Conservation (phyloP, 495 filamentous ascomycete species). For the Aspergillus incahuasiensis region DNA sequence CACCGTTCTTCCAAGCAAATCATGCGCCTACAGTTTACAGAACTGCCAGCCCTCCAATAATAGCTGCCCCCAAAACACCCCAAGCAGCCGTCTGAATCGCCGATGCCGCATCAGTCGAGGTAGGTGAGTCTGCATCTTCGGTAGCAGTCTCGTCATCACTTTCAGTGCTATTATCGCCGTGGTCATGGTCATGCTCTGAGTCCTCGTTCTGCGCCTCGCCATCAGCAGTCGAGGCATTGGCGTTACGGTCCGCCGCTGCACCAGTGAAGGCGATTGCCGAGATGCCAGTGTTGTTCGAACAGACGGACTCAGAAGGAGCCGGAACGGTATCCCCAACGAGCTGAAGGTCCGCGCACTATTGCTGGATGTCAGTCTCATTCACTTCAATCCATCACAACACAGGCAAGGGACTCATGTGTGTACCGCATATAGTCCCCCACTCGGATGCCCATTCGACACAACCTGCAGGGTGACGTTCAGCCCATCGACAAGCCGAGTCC, state of each 20-base stretch:
- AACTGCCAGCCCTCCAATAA: conserved; percentile 28
- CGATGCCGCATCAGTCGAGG: conserved; percentile 25
- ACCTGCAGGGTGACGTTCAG: conserved; percentile 63
- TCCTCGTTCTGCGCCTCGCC: conserved; percentile 23
- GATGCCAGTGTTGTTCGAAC: conserved; percentile 47
- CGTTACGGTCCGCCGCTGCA: conserved; percentile 28
- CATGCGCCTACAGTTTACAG: neutral
- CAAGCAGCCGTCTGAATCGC: conserved; percentile 26
- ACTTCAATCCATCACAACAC: no score
- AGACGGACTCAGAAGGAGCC: no score
- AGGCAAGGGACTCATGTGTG: conserved; percentile 13
- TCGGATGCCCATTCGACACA: conserved; percentile 47
- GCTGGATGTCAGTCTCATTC: no score
- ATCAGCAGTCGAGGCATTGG: conserved; percentile 32
- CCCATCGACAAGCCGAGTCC: conserved; percentile 37
- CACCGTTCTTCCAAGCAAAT: no score
- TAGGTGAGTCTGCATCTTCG: conserved; percentile 8
- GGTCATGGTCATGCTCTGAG: conserved; percentile 5
- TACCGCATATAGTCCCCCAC: conserved; percentile 53
- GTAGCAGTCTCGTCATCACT: conserved; percentile 7
- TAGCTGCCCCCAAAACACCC: conserved; percentile 29
- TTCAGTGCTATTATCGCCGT: neutral
- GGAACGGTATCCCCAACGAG: no score
- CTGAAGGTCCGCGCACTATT: no score
- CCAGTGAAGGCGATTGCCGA: conserved; percentile 28